A percentile compares a stretch with the other conserved stretches of the same genome.
Conservation (phyloP, 805 yeast genomes). For the Phaffomyces antillensis region DNA sequence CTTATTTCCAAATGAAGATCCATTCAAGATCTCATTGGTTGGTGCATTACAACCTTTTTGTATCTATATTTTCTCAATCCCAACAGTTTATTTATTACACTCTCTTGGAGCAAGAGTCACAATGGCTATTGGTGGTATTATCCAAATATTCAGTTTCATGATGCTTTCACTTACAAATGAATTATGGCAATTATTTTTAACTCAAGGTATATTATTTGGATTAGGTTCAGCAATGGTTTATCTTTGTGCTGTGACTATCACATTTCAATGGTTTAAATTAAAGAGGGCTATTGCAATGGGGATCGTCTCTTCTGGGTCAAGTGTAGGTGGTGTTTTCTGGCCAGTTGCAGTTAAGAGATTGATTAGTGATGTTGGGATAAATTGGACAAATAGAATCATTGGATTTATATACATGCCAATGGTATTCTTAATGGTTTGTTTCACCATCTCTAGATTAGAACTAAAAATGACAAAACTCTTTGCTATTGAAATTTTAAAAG, state of each 20-base stretch:
- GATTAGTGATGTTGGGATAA: constrained; percentile 34
- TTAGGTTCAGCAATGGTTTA: constrained; percentile 38
- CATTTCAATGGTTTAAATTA: constrained; percentile 44
- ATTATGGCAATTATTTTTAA: constrained; percentile 34
- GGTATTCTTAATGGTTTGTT: constrained; percentile 25
- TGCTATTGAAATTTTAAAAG: constrained; percentile 6
- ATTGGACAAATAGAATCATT: constrained; percentile 38
- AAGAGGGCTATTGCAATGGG: constrained; percentile 42
- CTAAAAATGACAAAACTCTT: constrained; percentile 18
- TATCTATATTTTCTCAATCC: constrained; percentile 42
- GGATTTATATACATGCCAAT: constrained; percentile 22
- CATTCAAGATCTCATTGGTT: constrained; percentile 28
- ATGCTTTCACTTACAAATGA: constrained; percentile 31
- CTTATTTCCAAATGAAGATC: constrained; percentile 34
- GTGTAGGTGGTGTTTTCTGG: constrained; percentile 45
- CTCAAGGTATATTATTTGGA: constrained; percentile 47
- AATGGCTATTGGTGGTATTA: constrained; percentile 34
- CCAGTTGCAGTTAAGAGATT: constrained; percentile 36
- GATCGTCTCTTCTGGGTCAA: constrained; percentile 40
- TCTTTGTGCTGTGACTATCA: constrained; percentile 35
- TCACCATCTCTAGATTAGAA: constrained; percentile 26
- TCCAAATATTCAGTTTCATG: constrained; percentile 38
- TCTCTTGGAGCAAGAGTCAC: constrained; percentile 34
- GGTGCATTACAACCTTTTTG: constrained; percentile 2
- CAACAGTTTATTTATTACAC: constrained; percentile 35